These are phyloP conservation scores for Apiospora rasikravindrae DNA, from an alignment of 2,329 filamentous ascomycete species.

Conservation along the genomic window DNA sequence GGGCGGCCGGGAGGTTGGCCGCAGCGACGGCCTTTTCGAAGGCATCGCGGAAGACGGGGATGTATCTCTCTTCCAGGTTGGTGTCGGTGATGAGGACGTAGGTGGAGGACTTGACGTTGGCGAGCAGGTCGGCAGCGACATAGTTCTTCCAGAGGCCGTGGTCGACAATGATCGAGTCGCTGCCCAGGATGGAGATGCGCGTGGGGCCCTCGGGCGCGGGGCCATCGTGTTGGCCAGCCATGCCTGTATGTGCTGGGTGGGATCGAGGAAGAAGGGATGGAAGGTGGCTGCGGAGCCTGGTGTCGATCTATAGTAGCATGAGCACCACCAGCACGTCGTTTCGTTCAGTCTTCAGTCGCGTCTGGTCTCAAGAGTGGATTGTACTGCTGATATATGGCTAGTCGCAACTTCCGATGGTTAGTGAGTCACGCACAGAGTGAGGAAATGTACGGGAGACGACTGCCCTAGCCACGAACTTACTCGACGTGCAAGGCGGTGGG, in stretches of 20 bases:
- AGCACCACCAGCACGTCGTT: slow-evolving; percentile 9
- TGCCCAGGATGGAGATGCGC: slow-evolving; percentile 81
- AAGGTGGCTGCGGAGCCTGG: slow-evolving; percentile 1
- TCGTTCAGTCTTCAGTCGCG: not conserved
- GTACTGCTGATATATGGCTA: not conserved
- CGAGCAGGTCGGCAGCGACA: slow-evolving; percentile 80
- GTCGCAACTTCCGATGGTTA: not conserved
- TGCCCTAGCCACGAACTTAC: not conserved
- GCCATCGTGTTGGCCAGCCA: slow-evolving; percentile 20
- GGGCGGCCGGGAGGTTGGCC: slow-evolving; percentile 38
- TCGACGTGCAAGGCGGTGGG: not conserved
- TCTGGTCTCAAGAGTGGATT: not conserved
- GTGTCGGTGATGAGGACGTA: slow-evolving; percentile 98
- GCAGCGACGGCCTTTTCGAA: slow-evolving; percentile 58
- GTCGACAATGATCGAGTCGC: slow-evolving; percentile 89
- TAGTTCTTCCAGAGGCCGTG: slow-evolving; percentile 87
- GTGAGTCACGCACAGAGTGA: slow-evolving; percentile 9
- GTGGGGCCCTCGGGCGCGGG: slow-evolving; percentile 47
- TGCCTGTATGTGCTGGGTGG: not conserved
- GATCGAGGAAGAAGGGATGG: slow-evolving; percentile 10
- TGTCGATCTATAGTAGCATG: slow-evolving; percentile 14
- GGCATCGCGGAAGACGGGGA: slow-evolving; percentile 72
- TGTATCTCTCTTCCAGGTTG: slow-evolving; percentile 82
- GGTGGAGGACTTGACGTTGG: slow-evolving; percentile 80
- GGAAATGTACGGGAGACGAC: not conserved